Evolutionary conservation across 257 asterid genomes (phyloP).

Genomic region (Lycium ferocissimum): DNA sequence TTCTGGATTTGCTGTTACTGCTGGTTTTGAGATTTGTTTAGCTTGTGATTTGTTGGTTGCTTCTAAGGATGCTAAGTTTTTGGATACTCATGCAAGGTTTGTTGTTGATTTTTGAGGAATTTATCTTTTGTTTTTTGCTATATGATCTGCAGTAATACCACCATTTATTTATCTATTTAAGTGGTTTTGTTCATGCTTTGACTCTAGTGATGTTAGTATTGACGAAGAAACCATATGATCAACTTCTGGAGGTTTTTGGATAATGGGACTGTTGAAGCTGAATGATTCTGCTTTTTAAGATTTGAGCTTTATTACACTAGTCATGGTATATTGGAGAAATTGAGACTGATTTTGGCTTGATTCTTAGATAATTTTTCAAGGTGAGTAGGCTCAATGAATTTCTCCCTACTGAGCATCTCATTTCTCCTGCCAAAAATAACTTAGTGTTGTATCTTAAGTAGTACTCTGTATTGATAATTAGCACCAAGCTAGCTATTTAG

Average conservation of each 20-base stretch:
- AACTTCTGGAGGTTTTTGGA: background rate
- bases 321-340: background rate
- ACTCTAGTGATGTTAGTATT: background rate
- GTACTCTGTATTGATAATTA: background rate
- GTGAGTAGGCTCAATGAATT: background rate
- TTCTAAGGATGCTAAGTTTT: constrained; percentile 82
- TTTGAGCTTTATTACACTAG: background rate
- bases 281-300: background rate
- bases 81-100: constrained; percentile 95
- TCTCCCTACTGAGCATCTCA: background rate
- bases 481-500: background rate
- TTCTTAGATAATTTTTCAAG: background rate
- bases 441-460: background rate
- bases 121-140: background rate
- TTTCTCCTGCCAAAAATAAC: background rate
- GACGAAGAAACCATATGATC: background rate
- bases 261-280: background rate
- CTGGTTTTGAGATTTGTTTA: constrained; percentile 90
- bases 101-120: background rate
- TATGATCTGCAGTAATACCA: background rate
- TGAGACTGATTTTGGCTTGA: background rate
- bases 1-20: constrained; percentile 91
- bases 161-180: background rate
- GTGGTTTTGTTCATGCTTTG: background rate
- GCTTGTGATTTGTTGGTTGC: constrained; percentile 93